Conservation (phyloP, 139 green algal species). For the Chlamydomonas sp. region DNA sequence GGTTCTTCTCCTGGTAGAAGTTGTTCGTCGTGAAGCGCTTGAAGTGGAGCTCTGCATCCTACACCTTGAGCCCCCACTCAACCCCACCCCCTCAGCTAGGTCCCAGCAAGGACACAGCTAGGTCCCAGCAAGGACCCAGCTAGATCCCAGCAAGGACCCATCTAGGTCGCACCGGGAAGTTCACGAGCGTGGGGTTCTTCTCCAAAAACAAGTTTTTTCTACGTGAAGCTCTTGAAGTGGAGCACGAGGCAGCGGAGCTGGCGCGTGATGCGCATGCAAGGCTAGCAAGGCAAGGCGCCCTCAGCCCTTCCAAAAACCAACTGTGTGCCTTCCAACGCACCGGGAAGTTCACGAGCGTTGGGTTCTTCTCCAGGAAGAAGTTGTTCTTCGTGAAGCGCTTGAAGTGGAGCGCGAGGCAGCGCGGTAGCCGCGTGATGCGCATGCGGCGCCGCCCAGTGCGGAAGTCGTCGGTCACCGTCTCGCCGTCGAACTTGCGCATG, state of each 20-base stretch:
- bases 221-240: constrained; percentile 5
- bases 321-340: constrained; percentile 31
- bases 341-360: constrained; percentile 96
- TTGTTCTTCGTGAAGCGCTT: constrained; percentile 92
- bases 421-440: constrained; percentile 71
- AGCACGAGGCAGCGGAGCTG: constrained; percentile 49
- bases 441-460: constrained; percentile 66
- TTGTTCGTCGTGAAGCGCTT: constrained; percentile 92
- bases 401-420: constrained; percentile 78
- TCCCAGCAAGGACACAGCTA: no score
- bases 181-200: constrained; percentile 98
- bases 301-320: neutral
- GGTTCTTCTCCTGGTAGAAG: constrained; percentile 93
- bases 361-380: constrained; percentile 93
- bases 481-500: constrained; percentile 90
- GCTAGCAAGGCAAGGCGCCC: no score
- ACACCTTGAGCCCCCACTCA: no score
- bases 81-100: no score
- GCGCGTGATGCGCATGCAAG: constrained; percentile 60
- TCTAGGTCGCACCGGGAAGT: constrained; percentile 95
- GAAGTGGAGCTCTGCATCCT: constrained; percentile 81
- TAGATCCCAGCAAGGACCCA: no score
- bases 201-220: constrained; percentile 80
- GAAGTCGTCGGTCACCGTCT: constrained; percentile 69
- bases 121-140: no score